Conservation (phyloP, 2,329 filamentous ascomycete genomes). For the Lasiodiplodia gonubiensis region DNA sequence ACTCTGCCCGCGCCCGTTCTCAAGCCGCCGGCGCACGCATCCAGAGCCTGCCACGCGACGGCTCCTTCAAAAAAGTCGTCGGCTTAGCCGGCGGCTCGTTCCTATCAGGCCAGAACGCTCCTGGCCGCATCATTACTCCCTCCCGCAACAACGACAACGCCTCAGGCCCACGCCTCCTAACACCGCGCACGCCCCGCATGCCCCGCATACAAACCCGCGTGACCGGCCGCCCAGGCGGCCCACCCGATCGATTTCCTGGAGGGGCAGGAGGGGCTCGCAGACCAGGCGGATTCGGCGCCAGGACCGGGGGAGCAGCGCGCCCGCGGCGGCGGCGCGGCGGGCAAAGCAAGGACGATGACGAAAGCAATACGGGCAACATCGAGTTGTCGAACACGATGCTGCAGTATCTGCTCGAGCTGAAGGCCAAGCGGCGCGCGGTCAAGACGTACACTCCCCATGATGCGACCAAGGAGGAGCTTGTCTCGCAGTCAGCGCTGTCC, state of each 20-base stretch:
- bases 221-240: background rate
- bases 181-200: background rate
- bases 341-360: background rate
- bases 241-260: background rate
- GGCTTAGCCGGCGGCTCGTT: slow-evolving; percentile 9
- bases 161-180: background rate
- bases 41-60: background rate
- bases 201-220: slow-evolving; percentile 15
- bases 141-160: background rate
- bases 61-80: background rate
- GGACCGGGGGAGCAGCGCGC: too few species aligned
- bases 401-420: slow-evolving; percentile 17
- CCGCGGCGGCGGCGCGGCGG: background rate
- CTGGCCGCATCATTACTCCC: slow-evolving; percentile 4
- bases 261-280: background rate
- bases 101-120: background rate
- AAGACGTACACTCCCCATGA: slow-evolving; percentile 9
- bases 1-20: slow-evolving; percentile 19
- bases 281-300: slow-evolving; percentile 2
- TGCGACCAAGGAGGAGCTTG: background rate
- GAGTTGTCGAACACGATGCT: slow-evolving; percentile 15
- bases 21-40: slow-evolving; percentile 6
- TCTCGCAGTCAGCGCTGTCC: slow-evolving; percentile 14
- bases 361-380: background rate
- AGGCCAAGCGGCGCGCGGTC: slow-evolving; percentile 9